Conservation (phyloP, 352 stramenopile genomes). For the Phytopythium cucurbitacearum region DNA sequence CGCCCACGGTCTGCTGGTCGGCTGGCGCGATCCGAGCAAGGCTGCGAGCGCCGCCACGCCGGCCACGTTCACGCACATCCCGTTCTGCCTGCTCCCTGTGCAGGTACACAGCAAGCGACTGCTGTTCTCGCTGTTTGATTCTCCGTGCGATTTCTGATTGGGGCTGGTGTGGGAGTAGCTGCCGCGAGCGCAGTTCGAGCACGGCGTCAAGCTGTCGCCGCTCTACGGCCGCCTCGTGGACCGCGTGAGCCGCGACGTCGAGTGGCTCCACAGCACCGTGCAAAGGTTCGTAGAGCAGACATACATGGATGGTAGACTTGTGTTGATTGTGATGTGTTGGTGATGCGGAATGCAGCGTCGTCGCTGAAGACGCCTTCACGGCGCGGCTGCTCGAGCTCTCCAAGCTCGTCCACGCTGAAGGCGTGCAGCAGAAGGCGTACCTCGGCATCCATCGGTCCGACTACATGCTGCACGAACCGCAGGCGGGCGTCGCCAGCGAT, state of each 20-base stretch:
- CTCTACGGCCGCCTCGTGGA: constrained; percentile 78
- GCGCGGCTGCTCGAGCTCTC: constrained; percentile 74
- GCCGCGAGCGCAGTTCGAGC: constrained; percentile 53
- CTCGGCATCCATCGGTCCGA: constrained; percentile 91
- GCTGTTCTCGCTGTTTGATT: not conserved
- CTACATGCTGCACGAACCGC: constrained; percentile 93
- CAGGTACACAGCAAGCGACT: constrained; percentile 14
- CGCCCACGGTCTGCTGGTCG: constrained; percentile 68
- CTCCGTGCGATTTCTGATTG: not conserved
- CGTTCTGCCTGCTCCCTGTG: constrained; percentile 68
- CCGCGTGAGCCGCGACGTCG: constrained; percentile 72
- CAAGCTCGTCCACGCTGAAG: constrained; percentile 56
- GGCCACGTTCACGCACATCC: constrained; percentile 70
- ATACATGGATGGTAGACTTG: not conserved
- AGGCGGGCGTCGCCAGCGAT: constrained; percentile 25
- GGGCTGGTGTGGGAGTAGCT: constrained; percentile 16
- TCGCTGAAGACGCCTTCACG: constrained; percentile 88
- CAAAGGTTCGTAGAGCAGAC: constrained; percentile 17
- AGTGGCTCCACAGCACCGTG: constrained; percentile 72
- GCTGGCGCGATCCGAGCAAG: constrained; percentile 35
- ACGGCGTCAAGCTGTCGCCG: constrained; percentile 58
- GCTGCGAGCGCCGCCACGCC: constrained; percentile 15
- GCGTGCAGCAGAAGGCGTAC: constrained; percentile 75
- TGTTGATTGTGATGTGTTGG: not conserved
- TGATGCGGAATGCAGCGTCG: constrained; percentile 28